Evolutionary conservation across 1,284 basidiomycete genomes (phyloP), one percentile per base, ranked within the genome.

Genomic region (Malassezia dermatis): DNA sequence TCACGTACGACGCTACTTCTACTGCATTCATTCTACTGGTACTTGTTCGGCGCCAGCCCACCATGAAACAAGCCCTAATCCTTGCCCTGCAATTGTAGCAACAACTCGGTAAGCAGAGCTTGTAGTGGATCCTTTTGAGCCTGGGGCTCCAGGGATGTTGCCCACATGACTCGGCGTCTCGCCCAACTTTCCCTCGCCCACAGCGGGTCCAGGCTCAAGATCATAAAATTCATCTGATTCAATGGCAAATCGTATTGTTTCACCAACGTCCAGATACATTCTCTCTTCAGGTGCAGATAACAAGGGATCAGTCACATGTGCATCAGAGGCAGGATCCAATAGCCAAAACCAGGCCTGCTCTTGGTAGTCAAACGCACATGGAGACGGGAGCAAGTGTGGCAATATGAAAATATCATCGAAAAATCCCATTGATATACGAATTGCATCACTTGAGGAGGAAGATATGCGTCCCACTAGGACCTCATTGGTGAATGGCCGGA

Each of bases 391-490:
- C 77, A 81, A 30, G 76, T 77, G 40, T 79, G 86, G 70, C 0
- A 77, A 77, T 44, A 96, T 81, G 71, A 88, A 87, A 34, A 96
- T 85, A 68, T 95, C 90, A 72, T 93, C 88, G 69, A 96, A 98
- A 78, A 98, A 96, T 13, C 85, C 86, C 32, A 94, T 76, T 8
- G 86, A 84, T 30, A 95, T 89, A 11, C 55, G 49, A 12, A 57
- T 48, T 2, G 43, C 26, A 19, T 57, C 55, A 21, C 21, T 30
- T 6, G 49, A 41, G 4, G 64, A 66, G 0, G 62, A 64, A 66
- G 86, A 84, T 15, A 95, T 86, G 75, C 84, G 88, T 24, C 87
- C 91, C 1, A 91, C 78, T 19, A 96, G 80, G 1, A 95, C 86
- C 75, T 98, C 90, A 1, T 88, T 87, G 0, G 83, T 78, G 70